phyloP scores from a whole-genome alignment of 1,284 basidiomycete genomes.

The Microbotryomycetes sp. region DNA sequence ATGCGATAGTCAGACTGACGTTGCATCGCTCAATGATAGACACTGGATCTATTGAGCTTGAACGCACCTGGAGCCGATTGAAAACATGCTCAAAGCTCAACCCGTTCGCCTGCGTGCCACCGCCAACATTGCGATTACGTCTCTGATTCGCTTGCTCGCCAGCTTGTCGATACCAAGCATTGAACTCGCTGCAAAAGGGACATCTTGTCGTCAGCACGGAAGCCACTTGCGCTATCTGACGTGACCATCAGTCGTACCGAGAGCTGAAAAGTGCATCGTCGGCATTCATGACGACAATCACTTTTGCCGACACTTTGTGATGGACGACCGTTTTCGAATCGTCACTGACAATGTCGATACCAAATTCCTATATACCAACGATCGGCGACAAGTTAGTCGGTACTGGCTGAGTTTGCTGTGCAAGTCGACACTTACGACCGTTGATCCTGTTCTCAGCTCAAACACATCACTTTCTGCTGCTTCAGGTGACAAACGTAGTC shows the following conservation, averaged over 20 bases:
- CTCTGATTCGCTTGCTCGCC: slow-evolving; percentile 25
- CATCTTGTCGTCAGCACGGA: too few relatives aligned
- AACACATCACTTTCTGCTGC: slow-evolving; percentile 87
- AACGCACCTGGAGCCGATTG: slow-evolving; percentile 46
- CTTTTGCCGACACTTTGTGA: slow-evolving; percentile 94
- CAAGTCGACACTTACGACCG: slow-evolving; percentile 55
- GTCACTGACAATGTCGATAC: slow-evolving; percentile 97
- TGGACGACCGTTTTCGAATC: slow-evolving; percentile 98
- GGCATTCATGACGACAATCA: slow-evolving; percentile 77
- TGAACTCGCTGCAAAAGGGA: slow-evolving; percentile 28
- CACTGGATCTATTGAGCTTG: too few relatives aligned
- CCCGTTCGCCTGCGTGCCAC: slow-evolving; percentile 43
- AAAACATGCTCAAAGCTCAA: slow-evolving; percentile 49
- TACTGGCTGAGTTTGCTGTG: too few relatives aligned
- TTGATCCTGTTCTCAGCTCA: slow-evolving; percentile 90
- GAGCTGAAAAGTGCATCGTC: slow-evolving; percentile 58
- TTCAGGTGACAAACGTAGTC: slow-evolving; percentile 82
- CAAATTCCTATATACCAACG: slow-evolving; percentile 67
- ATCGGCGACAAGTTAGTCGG: not conserved
- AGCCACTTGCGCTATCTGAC: too few relatives aligned
- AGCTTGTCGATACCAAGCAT: slow-evolving; percentile 34
- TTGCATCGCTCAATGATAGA: too few relatives aligned
- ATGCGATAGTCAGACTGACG: too few relatives aligned
- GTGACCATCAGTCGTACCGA: slow-evolving; percentile 17
- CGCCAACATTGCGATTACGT: slow-evolving; percentile 26